Conservation (phyloP, 2,329 filamentous ascomycete species). For the Chaetomiaceae sp. region DNA sequence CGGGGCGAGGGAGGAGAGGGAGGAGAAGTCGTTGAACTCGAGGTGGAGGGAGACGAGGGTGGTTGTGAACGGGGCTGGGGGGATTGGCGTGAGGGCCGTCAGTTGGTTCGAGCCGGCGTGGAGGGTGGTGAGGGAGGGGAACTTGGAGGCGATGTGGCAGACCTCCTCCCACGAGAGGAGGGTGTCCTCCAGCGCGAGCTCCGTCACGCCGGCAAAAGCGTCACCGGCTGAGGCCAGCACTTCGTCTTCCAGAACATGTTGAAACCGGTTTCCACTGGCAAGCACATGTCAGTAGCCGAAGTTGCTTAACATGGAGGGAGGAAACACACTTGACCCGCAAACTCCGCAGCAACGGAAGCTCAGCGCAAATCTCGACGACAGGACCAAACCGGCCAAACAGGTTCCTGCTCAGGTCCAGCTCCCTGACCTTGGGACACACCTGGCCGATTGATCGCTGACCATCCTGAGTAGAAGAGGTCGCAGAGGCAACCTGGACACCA, state of each 20-base stretch:
- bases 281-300: conserved; percentile 2
- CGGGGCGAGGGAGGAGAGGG: conserved; percentile 50
- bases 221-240: conserved; percentile 32
- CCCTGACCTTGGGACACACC: conserved; percentile 63
- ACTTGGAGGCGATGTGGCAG: conserved; percentile 48
- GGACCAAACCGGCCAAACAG: conserved; percentile 65
- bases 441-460: conserved; percentile 40
- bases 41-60: conserved; percentile 62
- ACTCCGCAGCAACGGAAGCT: conserved; percentile 61
- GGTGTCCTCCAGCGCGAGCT: conserved; percentile 64
- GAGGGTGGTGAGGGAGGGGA: conserved; percentile 48
- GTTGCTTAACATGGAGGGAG: background rate
- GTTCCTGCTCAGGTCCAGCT: conserved; percentile 83
- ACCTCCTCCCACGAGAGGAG: conserved; percentile 64
- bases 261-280: conserved; percentile 68
- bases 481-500: conserved; percentile 56
- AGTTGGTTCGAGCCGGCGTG: conserved; percentile 57
- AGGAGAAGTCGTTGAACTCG: conserved; percentile 66
- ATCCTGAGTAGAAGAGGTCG: conserved; percentile 21
- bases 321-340: conserved; percentile 66
- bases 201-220: conserved; percentile 48
- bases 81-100: conserved; percentile 40
- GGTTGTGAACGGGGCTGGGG: conserved; percentile 39
- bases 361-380: conserved; percentile 65
- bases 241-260: conserved; percentile 41